phyloP scores from a whole-genome alignment of 768 basidiomycete genomes.

The Suillus cothurnatus region DNA sequence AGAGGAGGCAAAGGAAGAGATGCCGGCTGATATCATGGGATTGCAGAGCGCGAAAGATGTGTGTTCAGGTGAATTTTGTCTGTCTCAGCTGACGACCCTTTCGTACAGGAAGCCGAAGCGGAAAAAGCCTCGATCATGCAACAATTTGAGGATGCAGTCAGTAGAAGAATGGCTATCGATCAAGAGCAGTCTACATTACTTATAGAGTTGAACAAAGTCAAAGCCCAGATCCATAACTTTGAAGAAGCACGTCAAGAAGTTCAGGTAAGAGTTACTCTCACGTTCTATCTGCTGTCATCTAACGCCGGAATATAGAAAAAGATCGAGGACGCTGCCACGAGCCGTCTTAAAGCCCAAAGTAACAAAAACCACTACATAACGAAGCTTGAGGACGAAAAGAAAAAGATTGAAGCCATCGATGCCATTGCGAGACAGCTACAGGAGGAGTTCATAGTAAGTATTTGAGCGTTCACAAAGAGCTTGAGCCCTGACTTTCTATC shows the following conservation, averaged over 20 bases:
- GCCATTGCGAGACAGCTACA: conserved; percentile 51
- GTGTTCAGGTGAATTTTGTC: conserved; percentile 18
- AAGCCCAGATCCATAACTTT: conserved; percentile 52
- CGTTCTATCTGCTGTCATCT: not conserved
- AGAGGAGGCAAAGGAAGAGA: conserved; percentile 66
- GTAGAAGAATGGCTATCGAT: conserved; percentile 51
- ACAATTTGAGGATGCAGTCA: conserved; percentile 52
- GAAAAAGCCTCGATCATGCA: conserved; percentile 50
- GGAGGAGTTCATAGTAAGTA: conserved; percentile 61
- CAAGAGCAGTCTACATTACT: conserved; percentile 46
- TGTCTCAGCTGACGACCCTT: conserved; percentile 10
- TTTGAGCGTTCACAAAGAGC: not conserved
- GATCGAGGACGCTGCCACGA: conserved; percentile 49
- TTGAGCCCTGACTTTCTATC: not conserved
- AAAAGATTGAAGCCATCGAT: conserved; percentile 46
- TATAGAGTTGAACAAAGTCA: conserved; percentile 46
- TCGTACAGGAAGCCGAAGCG: conserved; percentile 50
- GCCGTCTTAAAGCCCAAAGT: conserved; percentile 53
- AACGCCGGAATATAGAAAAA: conserved; percentile 41
- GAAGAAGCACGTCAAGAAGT: conserved; percentile 44
- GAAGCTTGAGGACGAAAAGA: conserved; percentile 55
- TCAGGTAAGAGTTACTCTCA: conserved; percentile 39
- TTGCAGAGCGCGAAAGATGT: conserved; percentile 59
- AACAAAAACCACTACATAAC: conserved; percentile 47
- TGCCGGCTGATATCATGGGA: conserved; percentile 62